phyloP scores from a whole-genome alignment of 768 basidiomycete species.

The Pisolithus microcarpus region DNA sequence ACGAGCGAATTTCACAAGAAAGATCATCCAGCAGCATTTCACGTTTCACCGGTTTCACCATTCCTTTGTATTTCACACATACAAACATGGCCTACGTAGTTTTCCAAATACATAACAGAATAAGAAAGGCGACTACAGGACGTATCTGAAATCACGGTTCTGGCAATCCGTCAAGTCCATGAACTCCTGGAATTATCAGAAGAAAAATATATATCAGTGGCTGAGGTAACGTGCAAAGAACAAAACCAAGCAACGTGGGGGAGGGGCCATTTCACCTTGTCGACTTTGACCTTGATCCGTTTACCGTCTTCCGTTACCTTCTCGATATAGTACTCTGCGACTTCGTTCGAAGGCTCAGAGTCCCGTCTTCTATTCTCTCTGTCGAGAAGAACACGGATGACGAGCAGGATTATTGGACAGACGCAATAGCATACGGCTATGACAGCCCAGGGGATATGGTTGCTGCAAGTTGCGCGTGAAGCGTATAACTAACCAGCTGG shows the following conservation, averaged over 20 bases:
- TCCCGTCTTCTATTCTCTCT: conserved; percentile 63
- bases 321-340: conserved; percentile 59
- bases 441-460: conserved; percentile 70
- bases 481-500: too few relatives aligned
- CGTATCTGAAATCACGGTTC: conserved; percentile 12
- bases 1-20: too few relatives aligned
- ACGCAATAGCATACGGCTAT: conserved; percentile 57
- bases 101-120: too few relatives aligned
- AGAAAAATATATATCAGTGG: neutral
- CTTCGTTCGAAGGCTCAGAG: conserved; percentile 42
- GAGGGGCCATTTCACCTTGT: conserved; percentile 43
- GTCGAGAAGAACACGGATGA: conserved; percentile 47
- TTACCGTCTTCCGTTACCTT: conserved; percentile 44
- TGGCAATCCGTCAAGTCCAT: conserved; percentile 12
- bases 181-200: conserved; percentile 2
- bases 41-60: too few relatives aligned
- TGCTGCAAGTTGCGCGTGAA: conserved; percentile 30
- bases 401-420: conserved; percentile 43
- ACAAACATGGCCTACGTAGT: too few relatives aligned
- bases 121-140: conserved; percentile 1
- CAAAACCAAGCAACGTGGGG: neutral
- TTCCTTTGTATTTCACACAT: too few relatives aligned
- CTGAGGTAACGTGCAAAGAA: neutral
- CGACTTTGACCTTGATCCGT: conserved; percentile 48
- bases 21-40: too few relatives aligned